Evolutionary conservation across 2,329 filamentous ascomycete genomes (phyloP).

Genomic region (Claviceps sp.): DNA sequence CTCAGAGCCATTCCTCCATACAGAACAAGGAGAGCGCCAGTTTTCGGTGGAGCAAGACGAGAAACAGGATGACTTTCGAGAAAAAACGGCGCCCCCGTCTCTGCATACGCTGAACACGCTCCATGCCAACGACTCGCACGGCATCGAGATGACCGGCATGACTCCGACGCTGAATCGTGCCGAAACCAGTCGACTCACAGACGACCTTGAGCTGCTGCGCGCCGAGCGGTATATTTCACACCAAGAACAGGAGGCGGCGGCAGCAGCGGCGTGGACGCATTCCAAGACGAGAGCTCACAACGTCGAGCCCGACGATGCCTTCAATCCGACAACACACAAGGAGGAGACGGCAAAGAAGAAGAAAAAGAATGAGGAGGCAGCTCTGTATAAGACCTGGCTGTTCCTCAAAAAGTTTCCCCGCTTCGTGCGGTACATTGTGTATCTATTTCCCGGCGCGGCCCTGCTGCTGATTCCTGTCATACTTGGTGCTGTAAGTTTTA

Average conservation of each 20-base stretch:
- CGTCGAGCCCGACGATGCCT: conserved; percentile 30
- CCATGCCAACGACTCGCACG: conserved; percentile 12
- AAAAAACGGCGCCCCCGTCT: conserved; percentile 14
- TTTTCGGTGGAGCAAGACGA: not conserved
- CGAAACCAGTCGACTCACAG: conserved; percentile 27
- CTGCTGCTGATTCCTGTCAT: conserved; percentile 34
- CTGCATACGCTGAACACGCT: conserved; percentile 19
- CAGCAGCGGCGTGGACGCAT: conserved; percentile 8
- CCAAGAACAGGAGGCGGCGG: conserved; percentile 22
- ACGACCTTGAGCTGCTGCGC: conserved; percentile 36
- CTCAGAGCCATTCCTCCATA: conserved; percentile 3
- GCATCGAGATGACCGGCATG: conserved; percentile 8
- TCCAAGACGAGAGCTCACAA: conserved; percentile 20
- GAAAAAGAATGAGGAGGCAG: conserved; percentile 20
- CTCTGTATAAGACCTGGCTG: conserved; percentile 27
- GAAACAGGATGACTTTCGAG: conserved; percentile 9
- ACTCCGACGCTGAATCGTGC: conserved; percentile 18
- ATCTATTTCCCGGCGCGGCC: conserved; percentile 31
- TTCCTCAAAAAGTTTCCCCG: conserved; percentile 36
- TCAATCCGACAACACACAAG: conserved; percentile 23
- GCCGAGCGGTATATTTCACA: conserved; percentile 32
- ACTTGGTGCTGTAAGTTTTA: conserved; percentile 26
- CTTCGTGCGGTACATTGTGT: conserved; percentile 34
- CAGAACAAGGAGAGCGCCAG: not conserved
- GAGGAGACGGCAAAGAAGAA: conserved; percentile 18